These are phyloP conservation scores for Pinus taeda DNA, from an alignment of 75 land plant species.

Conservation along the genomic window DNA sequence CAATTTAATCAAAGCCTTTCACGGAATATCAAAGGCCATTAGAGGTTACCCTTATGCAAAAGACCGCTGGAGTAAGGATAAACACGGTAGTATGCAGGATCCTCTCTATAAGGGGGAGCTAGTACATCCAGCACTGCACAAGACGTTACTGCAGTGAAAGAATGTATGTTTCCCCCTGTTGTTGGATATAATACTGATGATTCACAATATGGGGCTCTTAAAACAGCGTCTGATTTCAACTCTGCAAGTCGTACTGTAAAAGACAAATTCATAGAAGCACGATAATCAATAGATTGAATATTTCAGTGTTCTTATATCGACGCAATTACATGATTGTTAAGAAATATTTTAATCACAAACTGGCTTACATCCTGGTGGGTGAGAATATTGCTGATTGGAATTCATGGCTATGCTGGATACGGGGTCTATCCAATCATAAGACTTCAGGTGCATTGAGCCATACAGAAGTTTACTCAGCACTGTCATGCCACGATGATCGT, in stretches of 20 bases:
- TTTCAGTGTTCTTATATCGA: too few species aligned
- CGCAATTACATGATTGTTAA: too few species aligned
- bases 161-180: conserved; percentile 89
- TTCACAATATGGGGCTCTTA: conserved; percentile 61
- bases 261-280: background rate
- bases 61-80: conserved; percentile 26
- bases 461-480: conserved; percentile 90
- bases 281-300: too few species aligned
- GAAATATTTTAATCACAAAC: background rate
- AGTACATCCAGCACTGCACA: conserved; percentile 95
- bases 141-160: conserved; percentile 87
- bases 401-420: too few species aligned
- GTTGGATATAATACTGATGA: conserved; percentile 77
- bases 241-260: conserved; percentile 46
- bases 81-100: conserved; percentile 83
- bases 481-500: conserved; percentile 94
- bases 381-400: conserved; percentile 2
- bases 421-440: conserved; percentile 90
- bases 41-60: too few species aligned
- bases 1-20: too few species aligned
- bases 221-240: conserved; percentile 55
- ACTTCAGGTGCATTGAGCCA: conserved; percentile 86
- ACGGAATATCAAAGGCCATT: too few species aligned
- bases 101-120: conserved; percentile 78
- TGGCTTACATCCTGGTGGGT: conserved; percentile 14